Evolutionary conservation across 1,139 yeast genomes (phyloP), one percentile per base, ranked within the genome.

Genomic region (Nakaseomyces kungkrabaensis): DNA sequence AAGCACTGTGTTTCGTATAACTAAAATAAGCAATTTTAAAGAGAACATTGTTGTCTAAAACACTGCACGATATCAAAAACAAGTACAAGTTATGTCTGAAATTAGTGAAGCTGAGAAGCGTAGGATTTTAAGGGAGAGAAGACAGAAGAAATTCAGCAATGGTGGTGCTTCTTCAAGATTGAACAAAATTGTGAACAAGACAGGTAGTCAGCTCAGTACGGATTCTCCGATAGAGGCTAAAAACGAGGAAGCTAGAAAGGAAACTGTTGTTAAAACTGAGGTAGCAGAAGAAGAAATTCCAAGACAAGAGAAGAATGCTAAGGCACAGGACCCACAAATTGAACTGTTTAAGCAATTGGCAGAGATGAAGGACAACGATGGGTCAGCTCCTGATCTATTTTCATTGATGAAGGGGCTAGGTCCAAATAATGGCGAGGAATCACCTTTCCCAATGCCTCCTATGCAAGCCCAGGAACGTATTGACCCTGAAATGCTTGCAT

Each of bases 121-220:
- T 58, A 71, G 73, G 51, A 59, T 81, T 31, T 68, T 83, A 38
- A 74, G 89, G 53, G 89, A 84, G 61, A 75, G 88, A 61, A 73
- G 90, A 57, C 83, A 80, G 48, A 84, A 85, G 56, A 83, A 82
- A 64, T 75, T 84, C 73, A 72, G 74, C 49, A 72, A 76, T 53
- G 83, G 85, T 3, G 74, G 75, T 46, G 84, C 81, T 25, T 62
- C 77, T 3, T 72, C 73, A 17, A 71, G 92, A 52, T 67, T 84
- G 59, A 78, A 76, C 54, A 76, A 70, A 51, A 76, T 76, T 54
- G 69, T 76, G 0, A 77, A 77, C 0, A 68, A 68, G 6, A 53
- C 63, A 29, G 66, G 64, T 41, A 67, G 73, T 45, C 62, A 59
- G 34, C 50, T 70, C 48, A 60, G 67, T 6, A 57, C 70, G 5